Evolutionary conservation across 2,329 filamentous ascomycete species (phyloP), one percentile per base, ranked within the genome.

Genomic region (Diaporthe caulivora): DNA sequence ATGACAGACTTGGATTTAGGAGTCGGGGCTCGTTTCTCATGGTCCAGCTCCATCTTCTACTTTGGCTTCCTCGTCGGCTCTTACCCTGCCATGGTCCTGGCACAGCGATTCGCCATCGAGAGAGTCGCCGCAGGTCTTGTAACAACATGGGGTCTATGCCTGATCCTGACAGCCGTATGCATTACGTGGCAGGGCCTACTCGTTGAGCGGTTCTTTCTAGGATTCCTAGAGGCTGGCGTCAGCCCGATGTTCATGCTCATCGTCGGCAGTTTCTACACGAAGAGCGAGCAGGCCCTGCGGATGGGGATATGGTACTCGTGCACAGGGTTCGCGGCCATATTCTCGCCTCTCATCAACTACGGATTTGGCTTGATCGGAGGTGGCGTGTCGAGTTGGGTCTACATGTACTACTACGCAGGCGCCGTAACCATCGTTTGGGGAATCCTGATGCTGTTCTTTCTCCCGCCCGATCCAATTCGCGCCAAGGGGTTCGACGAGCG

Each of bases 201-300:
- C 37, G 84, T 81, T 0, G 86, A 89, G 76, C 80, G 88, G 5
- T 90, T 91, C 82, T 86, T 89, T 64, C 82, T 91, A 1, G 90
- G 90, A 0, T 83, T 90, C 8, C 78, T 91, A 1, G 90, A 91
- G 77, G 84, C 83, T 3, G 86, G 88, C 29, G 86, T 91, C 47
- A 88, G 86, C 1, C 90, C 89, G 0, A 87, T 87, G 57, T 90
- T 89, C 73, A 89, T 90, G 83, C 83, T 88, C 67, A 87, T 89
- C 55, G 83, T 88, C 37, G 78, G 79, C 9, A 78, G 76, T 21
- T 86, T 81, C 79, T 86, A 85, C 62, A 84, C 80, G n/a, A 83
- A 84, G 58, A 77, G 82, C 64, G 83, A 86, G 70, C 81, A 85
- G 75, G 81, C 83, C 15, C 77, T 82, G 77, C 78, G 82, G 3